phyloP scores from a whole-genome alignment of 805 yeast species.

The Candida orba region DNA sequence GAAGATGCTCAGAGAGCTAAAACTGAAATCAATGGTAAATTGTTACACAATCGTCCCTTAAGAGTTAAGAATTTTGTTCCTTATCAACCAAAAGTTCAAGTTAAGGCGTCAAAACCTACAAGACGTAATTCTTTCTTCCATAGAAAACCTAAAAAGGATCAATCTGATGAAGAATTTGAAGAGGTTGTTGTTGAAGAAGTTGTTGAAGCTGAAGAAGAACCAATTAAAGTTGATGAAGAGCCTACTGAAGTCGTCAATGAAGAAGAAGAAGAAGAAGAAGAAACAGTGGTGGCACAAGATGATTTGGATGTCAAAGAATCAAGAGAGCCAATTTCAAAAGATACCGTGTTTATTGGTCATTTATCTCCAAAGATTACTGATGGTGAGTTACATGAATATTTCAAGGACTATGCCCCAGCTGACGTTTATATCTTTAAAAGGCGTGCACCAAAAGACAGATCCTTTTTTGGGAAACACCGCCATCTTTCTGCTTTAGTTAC shows the following conservation, averaged over 20 bases:
- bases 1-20: conserved; percentile 62
- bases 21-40: conserved; percentile 54
- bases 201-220: background rate
- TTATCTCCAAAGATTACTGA: conserved; percentile 36
- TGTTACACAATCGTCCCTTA: conserved; percentile 37
- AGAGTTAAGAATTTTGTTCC: conserved; percentile 37
- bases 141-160: conserved; percentile 1
- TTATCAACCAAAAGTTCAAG: conserved; percentile 26
- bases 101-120: conserved; percentile 9
- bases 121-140: conserved; percentile 9
- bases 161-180: background rate
- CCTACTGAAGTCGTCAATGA: background rate
- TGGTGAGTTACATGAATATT: conserved; percentile 37
- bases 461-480: conserved; percentile 26
- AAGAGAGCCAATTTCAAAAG: conserved; percentile 26
- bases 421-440: conserved; percentile 42
- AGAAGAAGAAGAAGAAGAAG: background rate
- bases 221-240: background rate
- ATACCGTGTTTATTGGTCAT: conserved; percentile 39
- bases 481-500: conserved; percentile 46
- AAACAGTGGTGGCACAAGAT: background rate
- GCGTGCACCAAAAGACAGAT: conserved; percentile 19
- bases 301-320: background rate
- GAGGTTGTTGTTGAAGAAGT: background rate
- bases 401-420: conserved; percentile 37